Evolutionary conservation across 495 filamentous ascomycete species (phyloP).

Genomic region (Penicillium soppii): DNA sequence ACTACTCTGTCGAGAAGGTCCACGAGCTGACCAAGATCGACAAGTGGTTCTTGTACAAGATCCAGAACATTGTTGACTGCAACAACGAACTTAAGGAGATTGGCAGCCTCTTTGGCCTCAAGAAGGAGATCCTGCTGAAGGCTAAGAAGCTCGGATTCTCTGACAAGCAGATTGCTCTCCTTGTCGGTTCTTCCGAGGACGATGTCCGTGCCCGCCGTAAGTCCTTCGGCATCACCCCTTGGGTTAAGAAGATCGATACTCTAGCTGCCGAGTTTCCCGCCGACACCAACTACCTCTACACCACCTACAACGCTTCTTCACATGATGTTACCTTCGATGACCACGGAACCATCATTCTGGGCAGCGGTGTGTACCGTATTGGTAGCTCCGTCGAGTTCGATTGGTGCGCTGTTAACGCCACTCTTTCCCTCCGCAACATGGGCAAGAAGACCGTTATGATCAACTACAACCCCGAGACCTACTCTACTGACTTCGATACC

Average conservation of each 20-base stretch:
- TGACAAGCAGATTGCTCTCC: constrained; percentile 87
- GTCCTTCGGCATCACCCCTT: constrained; percentile 81
- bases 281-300: constrained; percentile 95
- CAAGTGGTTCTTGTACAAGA: constrained; percentile 98
- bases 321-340: constrained; percentile 97
- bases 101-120: constrained; percentile 81
- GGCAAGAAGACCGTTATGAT: constrained; percentile 99
- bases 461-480: constrained; percentile 93
- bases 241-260: constrained; percentile 98
- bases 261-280: constrained; percentile 98
- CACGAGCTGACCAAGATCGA: constrained; percentile 97
- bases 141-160: constrained; percentile 98
- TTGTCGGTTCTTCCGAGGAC: constrained; percentile 84
- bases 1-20: constrained; percentile 84
- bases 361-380: constrained; percentile 94
- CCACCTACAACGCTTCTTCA: constrained; percentile 94
- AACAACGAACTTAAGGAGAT: constrained; percentile 83
- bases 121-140: constrained; percentile 81
- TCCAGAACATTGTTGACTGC: constrained; percentile 92
- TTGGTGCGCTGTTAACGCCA: constrained; percentile 97
- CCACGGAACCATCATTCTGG: constrained; percentile 84
- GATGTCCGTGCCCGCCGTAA: constrained; percentile 82
- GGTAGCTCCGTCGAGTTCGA: constrained; percentile 98
- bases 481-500: constrained; percentile 85
- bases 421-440: constrained; percentile 79